Percentiles rank a stretch among this genome's conserved stretches.
Evolutionary conservation across 345 rosid genomes (phyloP).

Genomic region (Hypericum perforatum): DNA sequence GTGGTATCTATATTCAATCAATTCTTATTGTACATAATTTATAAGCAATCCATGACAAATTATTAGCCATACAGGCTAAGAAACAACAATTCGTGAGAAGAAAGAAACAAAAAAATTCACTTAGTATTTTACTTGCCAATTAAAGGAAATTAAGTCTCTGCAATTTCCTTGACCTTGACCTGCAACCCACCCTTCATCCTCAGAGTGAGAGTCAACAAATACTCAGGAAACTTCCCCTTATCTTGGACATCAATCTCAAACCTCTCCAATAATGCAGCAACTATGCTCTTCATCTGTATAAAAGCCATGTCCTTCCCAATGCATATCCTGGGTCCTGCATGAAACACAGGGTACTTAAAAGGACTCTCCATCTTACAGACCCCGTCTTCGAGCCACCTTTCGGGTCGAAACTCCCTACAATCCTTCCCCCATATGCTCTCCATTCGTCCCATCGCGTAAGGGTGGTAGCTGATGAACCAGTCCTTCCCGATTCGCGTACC

Average conservation of each 20-base stretch:
- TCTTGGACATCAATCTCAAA: conserved; percentile 25
- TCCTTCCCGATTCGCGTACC: conserved; percentile 46
- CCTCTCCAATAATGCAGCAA: conserved; percentile 24
- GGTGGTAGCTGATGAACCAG: conserved; percentile 26
- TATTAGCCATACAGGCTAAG: too few relatives aligned
- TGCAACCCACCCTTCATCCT: conserved; percentile 21
- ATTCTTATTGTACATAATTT: too few relatives aligned
- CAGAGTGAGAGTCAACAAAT: conserved; percentile 12
- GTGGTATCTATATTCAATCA: too few relatives aligned
- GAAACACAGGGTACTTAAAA: conserved; percentile 20
- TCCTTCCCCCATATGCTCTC: conserved; percentile 20
- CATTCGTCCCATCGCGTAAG: conserved; percentile 25
- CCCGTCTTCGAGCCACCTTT: conserved; percentile 28
- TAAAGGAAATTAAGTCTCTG: too few relatives aligned
- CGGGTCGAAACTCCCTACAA: conserved; percentile 21
- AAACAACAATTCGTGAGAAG: too few relatives aligned
- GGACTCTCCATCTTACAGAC: conserved; percentile 21
- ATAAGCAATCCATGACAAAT: too few relatives aligned
- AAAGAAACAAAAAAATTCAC: too few relatives aligned
- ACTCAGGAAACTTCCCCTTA: conserved; percentile 4
- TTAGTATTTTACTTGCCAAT: too few relatives aligned
- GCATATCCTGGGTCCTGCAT: conserved; percentile 24
- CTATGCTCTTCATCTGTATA: conserved; percentile 25
- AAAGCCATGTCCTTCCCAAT: conserved; percentile 27
- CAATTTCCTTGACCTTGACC: background rate